Conservation (phyloP, 2,329 filamentous ascomycete genomes). For the Ophioceras dolichostomum region DNA sequence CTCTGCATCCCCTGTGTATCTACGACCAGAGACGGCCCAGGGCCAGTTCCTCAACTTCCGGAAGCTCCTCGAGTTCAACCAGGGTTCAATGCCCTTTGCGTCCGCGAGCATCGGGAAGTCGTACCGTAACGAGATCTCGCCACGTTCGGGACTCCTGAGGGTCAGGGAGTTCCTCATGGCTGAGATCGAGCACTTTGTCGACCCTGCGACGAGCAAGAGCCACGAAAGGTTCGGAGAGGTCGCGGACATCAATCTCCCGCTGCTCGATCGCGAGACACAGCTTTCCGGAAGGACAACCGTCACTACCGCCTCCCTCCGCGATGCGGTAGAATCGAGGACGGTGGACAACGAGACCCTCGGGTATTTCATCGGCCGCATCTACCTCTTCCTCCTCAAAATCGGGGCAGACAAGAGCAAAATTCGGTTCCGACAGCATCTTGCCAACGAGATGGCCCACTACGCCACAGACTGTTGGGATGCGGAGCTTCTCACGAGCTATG, state of each 20-base stretch:
- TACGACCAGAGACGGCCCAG: conserved; percentile 92
- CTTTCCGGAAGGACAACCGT: conserved; percentile 72
- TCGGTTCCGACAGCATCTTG: conserved; percentile 95
- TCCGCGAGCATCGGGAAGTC: conserved; percentile 96
- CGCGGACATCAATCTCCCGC: conserved; percentile 66
- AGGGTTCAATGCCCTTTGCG: conserved; percentile 89
- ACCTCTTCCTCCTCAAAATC: conserved; percentile 79
- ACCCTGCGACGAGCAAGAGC: conserved; percentile 89
- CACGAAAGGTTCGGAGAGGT: conserved; percentile 81
- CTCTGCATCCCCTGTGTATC: conserved; percentile 72
- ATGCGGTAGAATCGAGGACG: conserved; percentile 70
- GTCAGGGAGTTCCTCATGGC: conserved; percentile 98
- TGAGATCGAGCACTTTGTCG: conserved; percentile 97
- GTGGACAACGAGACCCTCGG: conserved; percentile 97
- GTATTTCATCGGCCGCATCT: conserved; percentile 92
- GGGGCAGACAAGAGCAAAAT: conserved; percentile 81
- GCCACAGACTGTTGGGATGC: conserved; percentile 97
- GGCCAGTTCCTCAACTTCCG: conserved; percentile 92
- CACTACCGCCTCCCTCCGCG: conserved; percentile 63
- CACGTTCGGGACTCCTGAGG: conserved; percentile 77
- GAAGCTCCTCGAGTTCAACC: conserved; percentile 94
- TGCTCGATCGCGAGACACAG: conserved; percentile 79
- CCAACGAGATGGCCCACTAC: conserved; percentile 70
- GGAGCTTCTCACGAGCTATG: conserved; percentile 79
- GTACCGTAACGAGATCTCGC: conserved; percentile 96